Percentiles rank a stretch among this genome's conserved stretches.
Evolutionary conservation across 306 rosid species (phyloP).

Genomic region (Fragaria ananassa): DNA sequence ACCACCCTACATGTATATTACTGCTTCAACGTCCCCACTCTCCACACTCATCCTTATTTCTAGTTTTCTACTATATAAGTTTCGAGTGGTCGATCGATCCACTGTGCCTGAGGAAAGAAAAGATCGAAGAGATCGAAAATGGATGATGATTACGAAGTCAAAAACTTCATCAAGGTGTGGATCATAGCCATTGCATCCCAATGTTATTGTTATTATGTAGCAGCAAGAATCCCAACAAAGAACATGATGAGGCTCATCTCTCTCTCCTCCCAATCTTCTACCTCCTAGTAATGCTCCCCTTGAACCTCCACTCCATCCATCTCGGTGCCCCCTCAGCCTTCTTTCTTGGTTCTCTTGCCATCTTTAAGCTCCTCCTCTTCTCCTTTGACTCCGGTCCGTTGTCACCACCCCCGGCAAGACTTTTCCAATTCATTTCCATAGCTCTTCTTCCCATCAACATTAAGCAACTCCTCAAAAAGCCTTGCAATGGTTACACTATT

Average conservation of each 20-base stretch:
- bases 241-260: not conserved
- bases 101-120: not conserved
- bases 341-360: not conserved
- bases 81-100: not conserved
- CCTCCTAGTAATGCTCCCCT: not conserved
- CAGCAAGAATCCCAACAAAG: constrained; percentile 1
- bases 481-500: not conserved
- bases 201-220: not conserved
- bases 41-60: no score
- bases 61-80: not conserved
- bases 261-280: not conserved
- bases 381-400: not conserved
- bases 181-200: not conserved
- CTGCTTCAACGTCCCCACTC: not conserved
- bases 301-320: not conserved
- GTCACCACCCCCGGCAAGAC: not conserved
- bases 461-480: not conserved
- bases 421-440: not conserved
- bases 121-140: not conserved
- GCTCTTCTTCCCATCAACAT: not conserved
- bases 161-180: not conserved
- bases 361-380: not conserved
- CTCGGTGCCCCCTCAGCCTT: not conserved
- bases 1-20: no score
- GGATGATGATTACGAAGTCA: not conserved